These are phyloP conservation scores for Aureobasidium leucospermi DNA, from an alignment of 2,329 filamentous ascomycete species.

Conservation along the genomic window DNA sequence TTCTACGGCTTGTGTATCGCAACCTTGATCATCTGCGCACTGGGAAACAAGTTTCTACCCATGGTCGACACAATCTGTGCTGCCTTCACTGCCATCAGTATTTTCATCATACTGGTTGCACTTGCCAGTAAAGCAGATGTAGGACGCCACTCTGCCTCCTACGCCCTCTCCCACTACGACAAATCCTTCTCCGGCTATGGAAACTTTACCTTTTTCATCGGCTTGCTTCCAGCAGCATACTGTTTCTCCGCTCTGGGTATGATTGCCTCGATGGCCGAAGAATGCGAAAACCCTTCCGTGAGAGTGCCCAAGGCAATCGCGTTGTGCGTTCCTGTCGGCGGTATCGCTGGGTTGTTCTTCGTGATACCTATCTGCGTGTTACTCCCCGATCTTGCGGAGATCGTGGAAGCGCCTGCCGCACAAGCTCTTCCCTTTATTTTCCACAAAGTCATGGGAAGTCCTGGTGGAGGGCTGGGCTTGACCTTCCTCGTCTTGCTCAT, in stretches of 20 bases:
- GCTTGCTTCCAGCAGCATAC: slow-evolving; percentile 43
- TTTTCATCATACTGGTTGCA: slow-evolving; percentile 50
- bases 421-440: slow-evolving; percentile 49
- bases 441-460: slow-evolving; percentile 41
- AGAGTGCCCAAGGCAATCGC: slow-evolving; percentile 48
- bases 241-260: slow-evolving; percentile 48
- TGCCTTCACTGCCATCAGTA: slow-evolving; percentile 48
- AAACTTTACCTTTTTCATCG: slow-evolving; percentile 56
- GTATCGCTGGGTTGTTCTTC: slow-evolving; percentile 49
- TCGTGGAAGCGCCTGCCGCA: slow-evolving; percentile 38
- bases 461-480: slow-evolving; percentile 40
- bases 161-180: slow-evolving; percentile 52
- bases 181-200: slow-evolving; percentile 50
- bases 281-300: slow-evolving; percentile 46
- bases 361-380: slow-evolving; percentile 49
- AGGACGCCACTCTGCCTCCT: slow-evolving; percentile 44
- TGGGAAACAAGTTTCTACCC: slow-evolving; percentile 61
- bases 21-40: slow-evolving; percentile 57
- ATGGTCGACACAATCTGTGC: slow-evolving; percentile 53
- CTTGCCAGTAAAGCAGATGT: slow-evolving; percentile 48
- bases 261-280: slow-evolving; percentile 57
- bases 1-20: slow-evolving; percentile 62
- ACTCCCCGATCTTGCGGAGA: slow-evolving; percentile 39
- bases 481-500: slow-evolving; percentile 45
- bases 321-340: slow-evolving; percentile 47